Conservation (phyloP, 208 protist species). For the Leishmania mexicana region DNA sequence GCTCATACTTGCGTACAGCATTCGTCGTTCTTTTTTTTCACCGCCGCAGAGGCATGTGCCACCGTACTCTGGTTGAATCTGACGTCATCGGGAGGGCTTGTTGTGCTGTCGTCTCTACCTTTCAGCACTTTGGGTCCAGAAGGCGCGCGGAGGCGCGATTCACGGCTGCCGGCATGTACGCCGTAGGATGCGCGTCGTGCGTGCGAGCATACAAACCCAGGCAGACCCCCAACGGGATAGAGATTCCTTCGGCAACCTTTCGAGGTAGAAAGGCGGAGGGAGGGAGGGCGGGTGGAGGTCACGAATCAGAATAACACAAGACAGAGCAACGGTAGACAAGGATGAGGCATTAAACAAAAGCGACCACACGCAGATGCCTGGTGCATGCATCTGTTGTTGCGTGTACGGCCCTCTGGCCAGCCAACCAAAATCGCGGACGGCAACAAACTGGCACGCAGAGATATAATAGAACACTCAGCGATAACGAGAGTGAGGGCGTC, state of each 20-base stretch:
- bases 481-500: not conserved
- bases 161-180: not conserved
- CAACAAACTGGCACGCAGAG: not conserved
- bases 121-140: not conserved
- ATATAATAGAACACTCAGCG: not conserved
- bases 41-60: not conserved
- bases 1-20: no score
- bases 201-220: not conserved
- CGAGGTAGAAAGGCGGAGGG: not conserved
- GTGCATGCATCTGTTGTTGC: not conserved
- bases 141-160: not conserved
- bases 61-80: not conserved
- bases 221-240: not conserved
- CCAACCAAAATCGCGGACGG: not conserved
- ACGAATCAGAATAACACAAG: not conserved
- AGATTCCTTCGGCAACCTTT: not conserved
- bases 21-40: no score
- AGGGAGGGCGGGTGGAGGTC: not conserved
- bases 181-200: not conserved
- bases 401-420: not conserved
- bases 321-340: not conserved
- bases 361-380: not conserved
- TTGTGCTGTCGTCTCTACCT: rapidly evolving
- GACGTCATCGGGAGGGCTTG: not conserved
- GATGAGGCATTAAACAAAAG: not conserved